Base-by-base conservation (phyloP, 345 rosid species). In the Linum trigynum region DNA sequence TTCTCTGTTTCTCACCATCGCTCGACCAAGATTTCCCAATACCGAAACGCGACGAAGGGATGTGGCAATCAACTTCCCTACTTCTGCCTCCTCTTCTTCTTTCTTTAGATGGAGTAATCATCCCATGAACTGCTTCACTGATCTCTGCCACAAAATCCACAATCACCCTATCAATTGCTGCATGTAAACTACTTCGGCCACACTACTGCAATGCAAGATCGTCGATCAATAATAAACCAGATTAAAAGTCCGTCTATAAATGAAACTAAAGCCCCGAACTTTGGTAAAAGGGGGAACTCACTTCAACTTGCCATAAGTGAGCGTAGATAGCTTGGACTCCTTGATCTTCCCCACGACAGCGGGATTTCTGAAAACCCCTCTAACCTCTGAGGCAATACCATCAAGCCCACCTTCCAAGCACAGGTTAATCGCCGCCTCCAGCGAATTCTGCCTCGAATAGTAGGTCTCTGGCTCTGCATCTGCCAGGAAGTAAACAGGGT, bases 161-260 rank as follows among this genome's bases (percentile, higher is more conserved):
- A 5, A 92, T 88, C 67, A 92, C 96, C 61, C 98, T 96, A n/a
- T 90, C 87, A 32, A 88, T 74, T 94, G 76, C 70, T 94, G 99
- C 89, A 90, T 79, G 82, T 84, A 88, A n/a, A n/a, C n/a, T n/a
- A n/a, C n/a, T n/a, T n/a, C n/a, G n/a, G n/a, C n/a, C n/a, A n/a
- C n/a, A n/a, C 41, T 88, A 97, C 0, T 94, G 91, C 79, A 90
- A 97, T 0, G 86, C 61, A 1, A 92, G 94, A 59, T 92, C 90
- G 62, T 4, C n/a, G 48, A n/a, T n/a, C 61, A 8, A 35, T n/a
- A n/a, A n/a, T n/a, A n/a, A n/a, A n/a, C n/a, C 11, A n/a, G 37
- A 3, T 11, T 3, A 9, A 8, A 10, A 42, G n/a, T n/a, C 36
- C n/a, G n/a, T n/a, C n/a, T n/a, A n/a, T n/a, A n/a, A n/a, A n/a